Evolutionary conservation across 2,329 filamentous ascomycete genomes (phyloP).

Genomic region (Penicillium sp.): DNA sequence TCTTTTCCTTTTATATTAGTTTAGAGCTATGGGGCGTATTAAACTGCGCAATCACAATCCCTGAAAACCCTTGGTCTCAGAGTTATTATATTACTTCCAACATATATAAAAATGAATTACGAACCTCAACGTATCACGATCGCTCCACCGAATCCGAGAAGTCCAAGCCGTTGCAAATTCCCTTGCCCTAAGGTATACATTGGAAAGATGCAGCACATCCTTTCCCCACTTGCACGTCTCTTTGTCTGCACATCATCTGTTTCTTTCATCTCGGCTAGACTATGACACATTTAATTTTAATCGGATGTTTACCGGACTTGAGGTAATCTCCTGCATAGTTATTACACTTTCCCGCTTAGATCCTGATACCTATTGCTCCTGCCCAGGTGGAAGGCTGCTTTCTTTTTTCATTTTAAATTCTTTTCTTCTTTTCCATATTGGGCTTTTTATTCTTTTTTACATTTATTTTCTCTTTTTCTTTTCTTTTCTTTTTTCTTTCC

Average conservation of each 20-base stretch:
- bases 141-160: constrained; percentile 19
- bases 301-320: constrained; percentile 25
- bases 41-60: constrained; percentile 1
- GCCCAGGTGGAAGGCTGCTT: constrained; percentile 13
- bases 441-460: constrained; percentile 10
- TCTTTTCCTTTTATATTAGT: neutral
- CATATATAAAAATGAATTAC: neutral
- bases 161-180: constrained; percentile 2
- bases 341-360: constrained; percentile 36
- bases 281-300: constrained; percentile 19
- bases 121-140: constrained; percentile 17
- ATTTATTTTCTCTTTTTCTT: constrained; percentile 7
- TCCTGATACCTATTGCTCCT: constrained; percentile 30
- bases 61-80: neutral
- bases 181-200: neutral
- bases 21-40: neutral
- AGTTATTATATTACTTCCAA: neutral
- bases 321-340: constrained; percentile 33
- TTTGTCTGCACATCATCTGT: constrained; percentile 29
- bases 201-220: neutral
- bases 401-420: constrained; percentile 4
- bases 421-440: constrained; percentile 12
- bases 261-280: constrained; percentile 9
- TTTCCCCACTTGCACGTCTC: constrained; percentile 6
- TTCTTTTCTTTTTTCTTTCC: constrained; percentile 14